Evolutionary conservation across 352 stramenopile genomes (phyloP).

Genomic region (Pythium myriotylum): DNA sequence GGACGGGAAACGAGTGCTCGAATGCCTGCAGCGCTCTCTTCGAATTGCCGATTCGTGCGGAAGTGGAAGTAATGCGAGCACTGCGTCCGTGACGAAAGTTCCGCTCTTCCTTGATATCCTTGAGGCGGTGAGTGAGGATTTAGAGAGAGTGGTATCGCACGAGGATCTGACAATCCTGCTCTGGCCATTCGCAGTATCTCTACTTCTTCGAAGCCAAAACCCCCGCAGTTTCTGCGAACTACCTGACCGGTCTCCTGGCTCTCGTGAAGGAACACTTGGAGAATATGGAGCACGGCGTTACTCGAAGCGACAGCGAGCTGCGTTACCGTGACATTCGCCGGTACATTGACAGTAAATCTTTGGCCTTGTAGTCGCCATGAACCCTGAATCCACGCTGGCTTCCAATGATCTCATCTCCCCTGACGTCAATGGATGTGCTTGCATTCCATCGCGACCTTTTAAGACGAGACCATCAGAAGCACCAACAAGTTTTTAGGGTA

Average conservation of each 20-base stretch:
- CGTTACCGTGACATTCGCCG: conserved; percentile 86
- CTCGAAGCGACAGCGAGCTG: conserved; percentile 73
- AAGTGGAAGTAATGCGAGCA: conserved; percentile 21
- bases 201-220: conserved; percentile 94
- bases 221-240: conserved; percentile 69
- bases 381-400: too few species aligned
- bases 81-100: conserved; percentile 83
- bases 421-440: too few species aligned
- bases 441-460: too few species aligned
- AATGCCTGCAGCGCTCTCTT: conserved; percentile 96
- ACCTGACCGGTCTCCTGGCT: conserved; percentile 76
- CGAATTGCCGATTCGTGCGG: conserved; percentile 94
- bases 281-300: conserved; percentile 81
- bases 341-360: conserved; percentile 62
- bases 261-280: conserved; percentile 94
- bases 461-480: too few species aligned
- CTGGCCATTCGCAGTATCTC: conserved; percentile 56
- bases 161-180: not conserved
- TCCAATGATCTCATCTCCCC: too few species aligned
- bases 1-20: conserved; percentile 93
- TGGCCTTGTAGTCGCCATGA: conserved; percentile 25
- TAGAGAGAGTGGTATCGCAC: not conserved
- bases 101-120: conserved; percentile 97
- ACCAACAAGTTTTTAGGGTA: too few species aligned
- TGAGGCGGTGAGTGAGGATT: conserved; percentile 66